Evolutionary conservation across 495 filamentous ascomycete genomes (phyloP).

Genomic region (Pseudomonodictys pantanalensis): DNA sequence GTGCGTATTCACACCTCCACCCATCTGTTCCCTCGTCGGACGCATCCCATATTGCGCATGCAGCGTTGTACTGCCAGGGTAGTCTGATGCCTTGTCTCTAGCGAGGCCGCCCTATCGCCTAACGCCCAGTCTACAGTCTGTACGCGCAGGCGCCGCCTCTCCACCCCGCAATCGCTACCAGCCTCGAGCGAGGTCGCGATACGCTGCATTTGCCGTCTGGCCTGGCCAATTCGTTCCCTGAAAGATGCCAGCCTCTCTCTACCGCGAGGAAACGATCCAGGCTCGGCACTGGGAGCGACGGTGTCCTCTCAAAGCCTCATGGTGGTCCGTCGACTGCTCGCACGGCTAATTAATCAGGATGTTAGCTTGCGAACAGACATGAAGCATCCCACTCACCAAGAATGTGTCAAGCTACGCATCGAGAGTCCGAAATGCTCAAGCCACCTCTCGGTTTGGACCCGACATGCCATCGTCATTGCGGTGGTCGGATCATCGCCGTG

Average conservation of each 20-base stretch:
- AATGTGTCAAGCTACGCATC: conserved; percentile 20
- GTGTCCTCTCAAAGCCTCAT: conserved; percentile 2
- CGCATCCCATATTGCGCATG: conserved; percentile 9
- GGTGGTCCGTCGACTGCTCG: not conserved
- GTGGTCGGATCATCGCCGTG: conserved; percentile 15
- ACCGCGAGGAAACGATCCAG: not conserved
- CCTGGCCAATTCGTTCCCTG: not conserved
- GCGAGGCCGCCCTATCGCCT: conserved; percentile 6
- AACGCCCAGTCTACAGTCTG: not conserved
- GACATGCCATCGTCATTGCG: conserved; percentile 23
- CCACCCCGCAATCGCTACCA: not conserved
- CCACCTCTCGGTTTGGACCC: conserved; percentile 19
- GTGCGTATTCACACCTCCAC: conserved; percentile 4
- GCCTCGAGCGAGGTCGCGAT: not conserved
- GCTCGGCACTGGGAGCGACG: too few species aligned
- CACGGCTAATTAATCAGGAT: conserved; percentile 4
- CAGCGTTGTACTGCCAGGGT: not conserved
- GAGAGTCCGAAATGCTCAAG: conserved; percentile 21
- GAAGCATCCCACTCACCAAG: conserved; percentile 11
- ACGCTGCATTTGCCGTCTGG: not conserved
- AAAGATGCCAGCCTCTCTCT: not conserved
- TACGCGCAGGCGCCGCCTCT: not conserved
- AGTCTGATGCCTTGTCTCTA: not conserved
- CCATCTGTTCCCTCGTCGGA: not conserved
- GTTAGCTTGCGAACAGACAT: conserved; percentile 6